Percentiles rank a stretch among this genome's conserved stretches.
Conservation (phyloP, 2,329 filamentous ascomycete genomes). For the Apiospora koreana region DNA sequence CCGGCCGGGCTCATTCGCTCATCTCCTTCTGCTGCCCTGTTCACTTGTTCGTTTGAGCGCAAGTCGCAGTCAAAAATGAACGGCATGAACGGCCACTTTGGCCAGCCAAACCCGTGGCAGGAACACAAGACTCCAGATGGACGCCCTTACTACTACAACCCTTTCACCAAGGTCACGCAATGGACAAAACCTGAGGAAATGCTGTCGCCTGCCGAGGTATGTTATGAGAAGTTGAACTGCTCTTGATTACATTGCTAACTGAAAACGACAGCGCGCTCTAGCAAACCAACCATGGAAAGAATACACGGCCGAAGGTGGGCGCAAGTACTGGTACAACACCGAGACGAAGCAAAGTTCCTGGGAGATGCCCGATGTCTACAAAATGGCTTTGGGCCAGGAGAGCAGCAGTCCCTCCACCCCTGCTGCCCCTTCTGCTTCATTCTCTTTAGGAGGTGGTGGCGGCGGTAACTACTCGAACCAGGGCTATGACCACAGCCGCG, state of each 20-base stretch:
- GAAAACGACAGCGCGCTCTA: conserved; percentile 65
- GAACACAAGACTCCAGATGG: conserved; percentile 81
- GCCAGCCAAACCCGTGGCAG: conserved; percentile 68
- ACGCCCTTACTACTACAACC: conserved; percentile 88
- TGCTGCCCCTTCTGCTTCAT: conserved; percentile 47
- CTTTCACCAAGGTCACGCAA: conserved; percentile 81
- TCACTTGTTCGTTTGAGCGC: background rate
- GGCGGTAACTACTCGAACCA: conserved; percentile 32
- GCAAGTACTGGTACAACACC: conserved; percentile 94
- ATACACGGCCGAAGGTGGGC: conserved; percentile 81
- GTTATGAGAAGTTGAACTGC: conserved; percentile 22
- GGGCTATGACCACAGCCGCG: conserved; percentile 20
- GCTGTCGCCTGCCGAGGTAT: conserved; percentile 80
- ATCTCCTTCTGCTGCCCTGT: background rate
- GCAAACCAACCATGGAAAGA: conserved; percentile 89
- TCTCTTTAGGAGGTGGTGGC: conserved; percentile 44
- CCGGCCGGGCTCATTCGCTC: background rate
- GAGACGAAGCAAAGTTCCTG: conserved; percentile 91
- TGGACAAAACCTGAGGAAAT: conserved; percentile 93
- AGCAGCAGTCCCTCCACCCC: conserved; percentile 44
- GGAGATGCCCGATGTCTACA: conserved; percentile 88
- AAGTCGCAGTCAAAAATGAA: conserved; percentile 51
- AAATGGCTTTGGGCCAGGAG: conserved; percentile 67
- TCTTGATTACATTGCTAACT: conserved; percentile 20
- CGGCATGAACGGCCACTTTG: conserved; percentile 50